Conservation (phyloP, 176 grass and related monocot species). For the Hyparrhenia diplandra region DNA sequence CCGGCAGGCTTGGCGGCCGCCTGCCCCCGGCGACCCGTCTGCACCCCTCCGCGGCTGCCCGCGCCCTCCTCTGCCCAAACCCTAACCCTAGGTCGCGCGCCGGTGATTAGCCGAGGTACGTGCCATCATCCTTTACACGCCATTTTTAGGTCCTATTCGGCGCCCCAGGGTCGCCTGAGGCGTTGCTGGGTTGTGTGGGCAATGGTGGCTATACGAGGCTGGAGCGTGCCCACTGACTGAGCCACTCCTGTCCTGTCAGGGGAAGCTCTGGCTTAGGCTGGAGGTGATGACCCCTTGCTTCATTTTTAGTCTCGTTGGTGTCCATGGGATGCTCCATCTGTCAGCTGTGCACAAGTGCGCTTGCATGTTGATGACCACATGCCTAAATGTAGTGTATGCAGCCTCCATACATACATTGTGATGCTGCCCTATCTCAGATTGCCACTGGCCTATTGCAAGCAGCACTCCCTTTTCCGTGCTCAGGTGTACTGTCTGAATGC, state of each 20-base stretch:
- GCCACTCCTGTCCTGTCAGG: neutral
- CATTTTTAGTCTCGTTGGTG: neutral
- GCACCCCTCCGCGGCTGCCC: neutral
- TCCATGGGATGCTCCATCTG: neutral
- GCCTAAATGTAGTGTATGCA: neutral
- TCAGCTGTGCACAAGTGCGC: neutral
- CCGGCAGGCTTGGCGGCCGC: neutral
- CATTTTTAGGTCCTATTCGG: neutral
- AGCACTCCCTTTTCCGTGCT: neutral
- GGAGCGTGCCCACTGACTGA: neutral
- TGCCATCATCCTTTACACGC: neutral
- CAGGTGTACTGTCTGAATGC: neutral
- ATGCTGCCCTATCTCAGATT: neutral
- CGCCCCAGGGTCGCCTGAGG: neutral
- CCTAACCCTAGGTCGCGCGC: constrained; percentile 54
- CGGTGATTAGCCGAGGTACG: constrained; percentile 11
- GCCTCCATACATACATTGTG: neutral
- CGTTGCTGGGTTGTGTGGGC: neutral
- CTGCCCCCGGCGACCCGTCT: neutral
- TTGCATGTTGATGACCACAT: neutral
- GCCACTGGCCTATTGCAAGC: neutral
- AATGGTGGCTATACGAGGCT: neutral
- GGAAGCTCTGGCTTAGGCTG: neutral
- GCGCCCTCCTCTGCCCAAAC: constrained; percentile 24
- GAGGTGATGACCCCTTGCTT: neutral